Conservation (phyloP, 306 rosid genomes). For the Leucaena leucocephala region DNA sequence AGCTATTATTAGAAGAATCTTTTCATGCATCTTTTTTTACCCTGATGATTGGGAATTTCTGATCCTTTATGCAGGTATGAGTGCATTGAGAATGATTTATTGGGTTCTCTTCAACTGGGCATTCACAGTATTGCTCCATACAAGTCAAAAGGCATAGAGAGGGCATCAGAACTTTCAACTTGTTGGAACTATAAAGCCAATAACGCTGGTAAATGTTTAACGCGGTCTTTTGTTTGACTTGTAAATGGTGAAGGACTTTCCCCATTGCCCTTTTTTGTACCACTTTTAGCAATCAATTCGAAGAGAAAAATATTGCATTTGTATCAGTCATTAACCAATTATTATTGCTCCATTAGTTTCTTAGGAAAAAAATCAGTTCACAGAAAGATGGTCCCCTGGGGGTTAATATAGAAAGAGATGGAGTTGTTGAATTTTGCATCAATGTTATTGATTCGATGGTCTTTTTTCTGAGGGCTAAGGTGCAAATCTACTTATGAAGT, state of each 20-base stretch:
- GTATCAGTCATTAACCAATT: too few species aligned
- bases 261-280: neutral
- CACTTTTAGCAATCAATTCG: neutral
- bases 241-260: constrained; percentile 37
- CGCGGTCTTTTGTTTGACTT: constrained; percentile 49
- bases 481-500: too few species aligned
- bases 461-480: too few species aligned
- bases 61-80: constrained; percentile 75
- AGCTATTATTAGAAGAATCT: constrained; percentile 38
- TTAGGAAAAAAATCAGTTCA: too few species aligned
- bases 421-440: constrained; percentile 14
- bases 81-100: constrained; percentile 93
- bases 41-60: constrained; percentile 31
- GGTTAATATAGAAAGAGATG: neutral
- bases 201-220: constrained; percentile 51
- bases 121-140: constrained; percentile 87
- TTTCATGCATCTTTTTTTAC: neutral
- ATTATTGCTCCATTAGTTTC: too few species aligned
- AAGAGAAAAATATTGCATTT: neutral
- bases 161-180: constrained; percentile 78
- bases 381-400: too few species aligned
- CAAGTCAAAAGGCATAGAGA: constrained; percentile 94
- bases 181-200: constrained; percentile 59
- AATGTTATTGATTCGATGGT: neutral
- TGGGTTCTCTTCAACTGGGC: constrained; percentile 74